Conservation (phyloP, 2,329 filamentous ascomycete genomes). For the Aureobasidium mangrovei region DNA sequence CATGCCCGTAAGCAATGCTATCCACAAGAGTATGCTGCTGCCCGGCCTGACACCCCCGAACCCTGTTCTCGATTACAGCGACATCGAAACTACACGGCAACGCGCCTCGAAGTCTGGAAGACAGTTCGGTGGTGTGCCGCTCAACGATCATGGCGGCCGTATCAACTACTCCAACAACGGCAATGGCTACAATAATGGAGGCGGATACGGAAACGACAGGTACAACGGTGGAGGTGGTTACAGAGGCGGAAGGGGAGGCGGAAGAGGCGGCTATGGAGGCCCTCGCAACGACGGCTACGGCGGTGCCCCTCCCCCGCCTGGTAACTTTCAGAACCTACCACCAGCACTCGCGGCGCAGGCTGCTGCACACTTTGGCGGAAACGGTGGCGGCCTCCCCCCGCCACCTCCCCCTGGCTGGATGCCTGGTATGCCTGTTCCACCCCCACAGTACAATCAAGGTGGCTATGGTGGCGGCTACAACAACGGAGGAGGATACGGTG, state of each 20-base stretch:
- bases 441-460: slow-evolving; percentile 18
- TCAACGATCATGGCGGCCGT: slow-evolving; percentile 40
- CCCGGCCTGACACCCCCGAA: slow-evolving; percentile 67
- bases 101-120: slow-evolving; percentile 60
- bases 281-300: slow-evolving; percentile 15
- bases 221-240: slow-evolving; percentile 17
- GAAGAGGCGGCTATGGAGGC: slow-evolving; percentile 20
- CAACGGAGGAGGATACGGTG: slow-evolving; percentile 20
- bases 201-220: slow-evolving; percentile 16
- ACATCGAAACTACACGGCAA: slow-evolving; percentile 63
- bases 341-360: slow-evolving; percentile 28
- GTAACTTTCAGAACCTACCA: slow-evolving; percentile 23
- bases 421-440: slow-evolving; percentile 20
- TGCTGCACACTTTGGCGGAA: slow-evolving; percentile 24
- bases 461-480: slow-evolving; percentile 22
- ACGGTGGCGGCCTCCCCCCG: slow-evolving; percentile 18
- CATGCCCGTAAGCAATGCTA: slow-evolving; percentile 61
- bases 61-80: slow-evolving; percentile 63
- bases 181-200: slow-evolving; percentile 16
- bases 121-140: slow-evolving; percentile 58
- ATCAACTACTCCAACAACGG: slow-evolving; percentile 45
- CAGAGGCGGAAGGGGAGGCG: slow-evolving; percentile 18
- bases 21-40: slow-evolving; percentile 91
- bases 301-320: slow-evolving; percentile 19
- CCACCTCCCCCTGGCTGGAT: slow-evolving; percentile 18